These are phyloP conservation scores for Durio zibethinus DNA, from an alignment of 345 rosid genomes.

Conservation along the genomic window DNA sequence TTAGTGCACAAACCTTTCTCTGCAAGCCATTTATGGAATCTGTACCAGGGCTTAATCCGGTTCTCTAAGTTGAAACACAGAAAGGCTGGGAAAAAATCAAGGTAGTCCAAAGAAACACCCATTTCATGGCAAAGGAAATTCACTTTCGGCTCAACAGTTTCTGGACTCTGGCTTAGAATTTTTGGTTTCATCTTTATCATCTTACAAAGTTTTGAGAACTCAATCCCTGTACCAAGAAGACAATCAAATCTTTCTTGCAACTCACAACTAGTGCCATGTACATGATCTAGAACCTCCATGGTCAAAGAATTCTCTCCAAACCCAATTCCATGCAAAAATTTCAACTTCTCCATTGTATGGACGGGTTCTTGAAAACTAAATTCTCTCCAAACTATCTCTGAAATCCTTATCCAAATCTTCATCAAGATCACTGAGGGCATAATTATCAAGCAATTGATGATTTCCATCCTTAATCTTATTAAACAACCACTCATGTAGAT, in stretches of 20 bases:
- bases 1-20: constrained; percentile 42
- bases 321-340: constrained; percentile 54
- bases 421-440: constrained; percentile 33
- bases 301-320: constrained; percentile 60
- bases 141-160: constrained; percentile 43
- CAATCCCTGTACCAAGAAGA: constrained; percentile 40
- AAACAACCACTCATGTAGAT: constrained; percentile 46
- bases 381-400: constrained; percentile 37
- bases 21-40: constrained; percentile 50
- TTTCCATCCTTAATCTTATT: constrained; percentile 41
- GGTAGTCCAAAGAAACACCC: constrained; percentile 42
- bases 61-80: constrained; percentile 61
- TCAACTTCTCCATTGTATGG: constrained; percentile 50
- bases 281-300: constrained; percentile 33
- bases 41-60: constrained; percentile 55
- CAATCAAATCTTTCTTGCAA: constrained; percentile 46
- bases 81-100: constrained; percentile 49
- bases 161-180: constrained; percentile 55
- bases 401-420: constrained; percentile 46
- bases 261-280: constrained; percentile 54
- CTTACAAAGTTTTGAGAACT: constrained; percentile 47
- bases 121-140: constrained; percentile 46
- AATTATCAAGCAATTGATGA: constrained; percentile 41
- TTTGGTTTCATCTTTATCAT: constrained; percentile 47
- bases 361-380: constrained; percentile 30